Percentiles rank a stretch among this genome's conserved stretches.
Conservation (phyloP, 768 basidiomycete genomes). For the Amanita polypyramis region DNA sequence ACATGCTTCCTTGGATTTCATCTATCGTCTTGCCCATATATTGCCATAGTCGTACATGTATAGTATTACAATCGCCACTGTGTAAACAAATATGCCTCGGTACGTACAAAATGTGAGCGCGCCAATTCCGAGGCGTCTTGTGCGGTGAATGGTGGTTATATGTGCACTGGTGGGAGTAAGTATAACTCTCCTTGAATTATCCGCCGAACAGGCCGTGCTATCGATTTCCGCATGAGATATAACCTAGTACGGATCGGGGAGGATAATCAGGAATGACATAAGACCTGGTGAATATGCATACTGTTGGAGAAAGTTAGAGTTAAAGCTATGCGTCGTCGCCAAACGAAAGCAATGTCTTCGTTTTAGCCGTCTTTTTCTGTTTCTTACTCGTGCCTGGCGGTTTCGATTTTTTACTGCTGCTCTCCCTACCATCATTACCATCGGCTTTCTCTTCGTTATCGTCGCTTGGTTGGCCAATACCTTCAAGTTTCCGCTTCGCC, state of each 20-base stretch:
- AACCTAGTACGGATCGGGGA: neutral
- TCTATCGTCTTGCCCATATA: neutral
- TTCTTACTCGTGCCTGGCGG: slow-evolving; percentile 12
- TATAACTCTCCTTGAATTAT: no score
- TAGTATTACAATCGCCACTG: slow-evolving; percentile 1
- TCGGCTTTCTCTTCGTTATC: slow-evolving; percentile 15
- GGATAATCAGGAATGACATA: neutral
- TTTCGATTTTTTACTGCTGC: slow-evolving; percentile 21
- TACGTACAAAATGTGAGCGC: no score
- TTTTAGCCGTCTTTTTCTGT: slow-evolving; percentile 12
- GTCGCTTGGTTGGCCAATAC: slow-evolving; percentile 22
- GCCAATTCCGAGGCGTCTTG: no score
- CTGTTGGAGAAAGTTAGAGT: neutral
- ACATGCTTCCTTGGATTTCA: neutral
- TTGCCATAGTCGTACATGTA: neutral
- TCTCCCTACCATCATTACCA: slow-evolving; percentile 31
- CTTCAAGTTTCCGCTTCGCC: slow-evolving; percentile 28
- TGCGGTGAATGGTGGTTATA: no score
- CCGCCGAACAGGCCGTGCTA: neutral
- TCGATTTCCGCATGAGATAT: no score
- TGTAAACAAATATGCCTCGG: neutral
- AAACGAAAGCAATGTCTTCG: slow-evolving; percentile 43
- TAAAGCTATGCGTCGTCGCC: slow-evolving; percentile 37
- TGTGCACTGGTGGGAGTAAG: no score
- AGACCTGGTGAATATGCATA: neutral